Percentiles rank a stretch among this genome's conserved stretches.
These are phyloP conservation scores for Fonsecaea monophora DNA, from an alignment of 2,329 filamentous ascomycete genomes.

Conservation along the genomic window DNA sequence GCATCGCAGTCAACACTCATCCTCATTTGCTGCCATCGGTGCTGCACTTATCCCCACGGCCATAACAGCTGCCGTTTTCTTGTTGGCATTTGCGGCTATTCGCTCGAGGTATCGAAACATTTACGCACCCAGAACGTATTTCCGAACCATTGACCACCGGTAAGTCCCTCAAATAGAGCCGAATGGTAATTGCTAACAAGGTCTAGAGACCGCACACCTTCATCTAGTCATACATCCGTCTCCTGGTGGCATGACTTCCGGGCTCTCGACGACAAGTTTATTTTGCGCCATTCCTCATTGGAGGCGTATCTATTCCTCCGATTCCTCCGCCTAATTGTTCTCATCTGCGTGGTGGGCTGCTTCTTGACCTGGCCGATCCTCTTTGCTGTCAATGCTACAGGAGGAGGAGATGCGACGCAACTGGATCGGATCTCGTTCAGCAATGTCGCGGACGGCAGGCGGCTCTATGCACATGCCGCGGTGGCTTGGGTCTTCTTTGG, in stretches of 20 bases:
- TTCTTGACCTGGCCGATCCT: constrained; percentile 86
- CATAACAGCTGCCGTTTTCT: constrained; percentile 52
- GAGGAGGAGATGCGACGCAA: constrained; percentile 69
- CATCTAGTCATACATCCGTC: constrained; percentile 31
- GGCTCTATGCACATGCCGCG: constrained; percentile 79
- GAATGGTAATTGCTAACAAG: constrained; percentile 5
- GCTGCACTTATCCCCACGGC: constrained; percentile 57
- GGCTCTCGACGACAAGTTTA: constrained; percentile 72
- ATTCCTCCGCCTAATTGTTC: constrained; percentile 78
- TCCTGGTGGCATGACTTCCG: constrained; percentile 52
- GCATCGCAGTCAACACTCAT: constrained; percentile 46
- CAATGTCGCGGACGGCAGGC: constrained; percentile 69
- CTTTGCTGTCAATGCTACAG: constrained; percentile 88
- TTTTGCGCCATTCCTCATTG: constrained; percentile 88
- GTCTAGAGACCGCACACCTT: constrained; percentile 38
- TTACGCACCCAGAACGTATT: constrained; percentile 53
- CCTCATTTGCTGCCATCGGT: constrained; percentile 58
- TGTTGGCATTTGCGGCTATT: constrained; percentile 55
- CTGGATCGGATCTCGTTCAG: constrained; percentile 82
- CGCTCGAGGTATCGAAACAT: constrained; percentile 55
- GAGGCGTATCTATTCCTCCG: constrained; percentile 92
- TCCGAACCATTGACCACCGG: constrained; percentile 43
- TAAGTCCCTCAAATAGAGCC: constrained; percentile 35
- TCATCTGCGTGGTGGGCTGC: constrained; percentile 81
- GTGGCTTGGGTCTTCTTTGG: constrained; percentile 82